A percentile compares a stretch with the other conserved stretches of the same genome.
Evolutionary conservation across 345 rosid species (phyloP).

Genomic region (thale cress (Arabidopsis thaliana)): DNA sequence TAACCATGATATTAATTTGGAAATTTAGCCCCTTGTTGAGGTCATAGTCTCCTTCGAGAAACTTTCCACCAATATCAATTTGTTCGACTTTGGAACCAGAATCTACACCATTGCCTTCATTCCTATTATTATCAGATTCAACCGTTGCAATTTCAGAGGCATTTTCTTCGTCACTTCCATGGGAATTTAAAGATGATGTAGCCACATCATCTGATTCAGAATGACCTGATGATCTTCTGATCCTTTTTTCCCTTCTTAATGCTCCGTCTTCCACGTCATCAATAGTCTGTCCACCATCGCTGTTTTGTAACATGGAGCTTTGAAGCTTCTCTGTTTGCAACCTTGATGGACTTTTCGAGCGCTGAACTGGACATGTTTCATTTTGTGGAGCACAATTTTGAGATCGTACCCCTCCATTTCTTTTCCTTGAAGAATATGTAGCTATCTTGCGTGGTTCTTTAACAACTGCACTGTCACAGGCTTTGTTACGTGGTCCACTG

Average conservation of each 20-base stretch:
- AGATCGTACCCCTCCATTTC: constrained; percentile 58
- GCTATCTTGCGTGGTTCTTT: constrained; percentile 57
- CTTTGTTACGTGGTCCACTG: constrained; percentile 48
- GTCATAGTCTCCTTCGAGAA: constrained; percentile 61
- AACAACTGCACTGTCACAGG: constrained; percentile 44
- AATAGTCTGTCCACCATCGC: constrained; percentile 54
- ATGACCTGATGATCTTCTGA: constrained; percentile 60
- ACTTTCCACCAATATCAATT: constrained; percentile 53
- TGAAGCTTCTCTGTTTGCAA: constrained; percentile 53
- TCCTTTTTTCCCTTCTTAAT: constrained; percentile 50
- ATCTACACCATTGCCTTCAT: constrained; percentile 67
- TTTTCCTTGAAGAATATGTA: constrained; percentile 81
- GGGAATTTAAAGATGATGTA: constrained; percentile 56
- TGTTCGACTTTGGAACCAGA: constrained; percentile 59
- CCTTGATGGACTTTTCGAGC: constrained; percentile 59
- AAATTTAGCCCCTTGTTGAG: constrained; percentile 71
- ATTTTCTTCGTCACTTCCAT: constrained; percentile 66
- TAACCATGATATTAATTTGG: constrained; percentile 62
- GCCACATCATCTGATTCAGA: constrained; percentile 63
- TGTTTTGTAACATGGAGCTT: constrained; percentile 45
- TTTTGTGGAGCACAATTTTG: constrained; percentile 52
- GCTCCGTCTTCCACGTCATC: constrained; percentile 51
- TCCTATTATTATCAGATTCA: constrained; percentile 62
- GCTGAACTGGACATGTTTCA: constrained; percentile 50
- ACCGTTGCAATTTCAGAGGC: constrained; percentile 72